Evolutionary conservation across 2,329 filamentous ascomycete species (phyloP).

Genomic region (Neobulgaria alba): DNA sequence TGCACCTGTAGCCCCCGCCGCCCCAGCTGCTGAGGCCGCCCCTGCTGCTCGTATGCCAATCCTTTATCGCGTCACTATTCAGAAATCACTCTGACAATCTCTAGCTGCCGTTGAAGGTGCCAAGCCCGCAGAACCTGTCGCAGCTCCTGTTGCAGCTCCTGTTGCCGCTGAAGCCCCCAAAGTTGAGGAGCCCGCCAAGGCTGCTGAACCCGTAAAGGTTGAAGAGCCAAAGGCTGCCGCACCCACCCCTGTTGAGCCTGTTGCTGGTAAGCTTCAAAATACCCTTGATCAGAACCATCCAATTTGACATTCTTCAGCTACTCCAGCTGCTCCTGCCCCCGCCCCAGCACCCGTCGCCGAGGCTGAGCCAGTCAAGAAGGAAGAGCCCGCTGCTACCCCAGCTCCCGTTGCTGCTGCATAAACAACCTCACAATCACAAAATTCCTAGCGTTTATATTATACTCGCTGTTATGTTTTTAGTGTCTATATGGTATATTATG

Average conservation of each 20-base stretch:
- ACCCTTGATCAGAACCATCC: not conserved
- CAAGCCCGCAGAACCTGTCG: constrained; percentile 12
- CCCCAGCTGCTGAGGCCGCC: constrained; percentile 12
- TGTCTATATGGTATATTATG: constrained; percentile 7
- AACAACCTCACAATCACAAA: constrained; percentile 1
- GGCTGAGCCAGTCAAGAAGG: constrained; percentile 12
- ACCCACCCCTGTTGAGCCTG: constrained; percentile 14
- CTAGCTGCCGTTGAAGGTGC: constrained; percentile 10
- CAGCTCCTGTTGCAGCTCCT: constrained; percentile 15
- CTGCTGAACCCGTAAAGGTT: constrained; percentile 13
- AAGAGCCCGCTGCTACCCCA: constrained; percentile 11
- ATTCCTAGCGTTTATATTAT: not conserved
- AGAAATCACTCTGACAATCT: constrained; percentile 11
- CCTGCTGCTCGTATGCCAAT: constrained; percentile 15
- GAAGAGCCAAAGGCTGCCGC: constrained; percentile 13
- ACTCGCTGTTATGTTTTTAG: constrained; percentile 3
- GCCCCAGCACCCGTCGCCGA: constrained; percentile 6
- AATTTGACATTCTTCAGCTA: constrained; percentile 1
- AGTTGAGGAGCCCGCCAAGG: constrained; percentile 15
- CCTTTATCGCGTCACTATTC: constrained; percentile 3
- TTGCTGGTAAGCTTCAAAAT: no score
- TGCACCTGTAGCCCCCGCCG: constrained; percentile 15
- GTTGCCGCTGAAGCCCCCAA: constrained; percentile 11
- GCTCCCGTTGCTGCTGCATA: constrained; percentile 14
- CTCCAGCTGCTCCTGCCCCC: constrained; percentile 5